Evolutionary conservation across 2,329 filamentous ascomycete species (phyloP).

Genomic region (Cladophialophora yegresii): DNA sequence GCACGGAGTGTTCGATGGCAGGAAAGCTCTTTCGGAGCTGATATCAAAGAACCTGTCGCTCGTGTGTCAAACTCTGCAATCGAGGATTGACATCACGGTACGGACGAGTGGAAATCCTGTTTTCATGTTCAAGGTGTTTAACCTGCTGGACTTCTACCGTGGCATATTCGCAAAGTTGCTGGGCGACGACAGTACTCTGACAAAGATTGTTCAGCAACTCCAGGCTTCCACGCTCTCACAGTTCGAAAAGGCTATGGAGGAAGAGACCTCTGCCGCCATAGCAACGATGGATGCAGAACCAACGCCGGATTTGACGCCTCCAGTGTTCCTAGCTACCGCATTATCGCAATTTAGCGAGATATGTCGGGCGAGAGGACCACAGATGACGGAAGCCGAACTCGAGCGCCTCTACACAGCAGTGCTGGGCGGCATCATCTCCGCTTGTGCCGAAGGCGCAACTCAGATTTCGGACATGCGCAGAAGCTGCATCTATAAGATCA

Average conservation of each 20-base stretch:
- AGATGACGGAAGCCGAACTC: conserved; percentile 61
- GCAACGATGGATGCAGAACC: conserved; percentile 13
- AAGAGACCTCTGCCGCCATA: conserved; percentile 22
- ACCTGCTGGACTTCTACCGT: conserved; percentile 85
- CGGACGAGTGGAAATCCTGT: conserved; percentile 90
- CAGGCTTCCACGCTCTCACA: conserved; percentile 50
- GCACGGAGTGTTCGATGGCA: conserved; percentile 69
- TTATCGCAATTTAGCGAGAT: conserved; percentile 56
- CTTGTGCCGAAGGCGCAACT: conserved; percentile 67
- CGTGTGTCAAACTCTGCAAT: conserved; percentile 79
- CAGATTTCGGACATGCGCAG: conserved; percentile 40
- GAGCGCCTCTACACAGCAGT: conserved; percentile 76
- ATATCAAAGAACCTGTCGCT: conserved; percentile 83
- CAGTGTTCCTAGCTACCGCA: conserved; percentile 28
- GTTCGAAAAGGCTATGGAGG: conserved; percentile 40
- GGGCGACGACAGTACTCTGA: conserved; percentile 45
- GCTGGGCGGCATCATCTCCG: conserved; percentile 81
- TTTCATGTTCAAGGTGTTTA: conserved; percentile 84
- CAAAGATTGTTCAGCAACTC: conserved; percentile 36
- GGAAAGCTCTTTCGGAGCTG: conserved; percentile 78
- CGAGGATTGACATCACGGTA: conserved; percentile 86
- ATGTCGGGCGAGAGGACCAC: conserved; percentile 30
- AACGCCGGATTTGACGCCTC: conserved; percentile 28
- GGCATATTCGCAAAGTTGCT: conserved; percentile 81
- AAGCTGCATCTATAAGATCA: conserved; percentile 54